phyloP scores from a whole-genome alignment of 1,284 basidiomycete genomes.

The Ustilago vetiveriae region DNA sequence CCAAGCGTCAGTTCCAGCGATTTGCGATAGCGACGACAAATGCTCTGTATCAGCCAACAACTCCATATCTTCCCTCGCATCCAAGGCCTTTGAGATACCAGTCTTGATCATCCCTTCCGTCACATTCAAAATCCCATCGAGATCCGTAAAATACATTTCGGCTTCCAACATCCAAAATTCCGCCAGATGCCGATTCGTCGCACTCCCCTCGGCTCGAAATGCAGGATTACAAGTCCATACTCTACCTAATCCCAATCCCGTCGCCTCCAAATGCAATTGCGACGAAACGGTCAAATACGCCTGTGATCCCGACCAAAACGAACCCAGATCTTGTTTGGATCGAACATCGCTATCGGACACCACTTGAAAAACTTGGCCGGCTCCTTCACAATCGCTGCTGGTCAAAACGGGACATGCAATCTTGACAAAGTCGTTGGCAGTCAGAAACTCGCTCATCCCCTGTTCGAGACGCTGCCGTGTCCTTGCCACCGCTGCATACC shows the following conservation, averaged over 20 bases:
- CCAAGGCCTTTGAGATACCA: constrained; percentile 23
- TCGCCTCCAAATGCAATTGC: constrained; percentile 92
- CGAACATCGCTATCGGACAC: constrained; percentile 67
- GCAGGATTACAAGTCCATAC: constrained; percentile 90
- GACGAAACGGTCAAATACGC: constrained; percentile 93
- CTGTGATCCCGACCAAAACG: constrained; percentile 67
- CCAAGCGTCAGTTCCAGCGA: constrained; percentile 69
- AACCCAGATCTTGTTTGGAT: not conserved
- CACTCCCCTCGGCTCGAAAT: constrained; percentile 89
- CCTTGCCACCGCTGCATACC: constrained; percentile 43
- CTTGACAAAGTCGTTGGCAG: constrained; percentile 76
- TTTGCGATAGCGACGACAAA: not conserved
- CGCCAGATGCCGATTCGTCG: constrained; percentile 89
- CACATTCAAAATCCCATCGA: constrained; percentile 40
- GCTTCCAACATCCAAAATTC: constrained; percentile 99
- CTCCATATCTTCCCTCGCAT: constrained; percentile 40
- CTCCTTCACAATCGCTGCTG: constrained; percentile 94
- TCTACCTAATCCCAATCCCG: constrained; percentile 77
- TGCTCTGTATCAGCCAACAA: constrained; percentile 11
- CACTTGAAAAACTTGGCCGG: constrained; percentile 88
- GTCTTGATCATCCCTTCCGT: constrained; percentile 47
- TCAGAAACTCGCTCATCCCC: constrained; percentile 30
- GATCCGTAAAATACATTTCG: constrained; percentile 67
- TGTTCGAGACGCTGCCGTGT: constrained; percentile 42
- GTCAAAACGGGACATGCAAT: constrained; percentile 88